Conservation (phyloP, 2,329 filamentous ascomycete species). For the Arthrinium puccinioides region DNA sequence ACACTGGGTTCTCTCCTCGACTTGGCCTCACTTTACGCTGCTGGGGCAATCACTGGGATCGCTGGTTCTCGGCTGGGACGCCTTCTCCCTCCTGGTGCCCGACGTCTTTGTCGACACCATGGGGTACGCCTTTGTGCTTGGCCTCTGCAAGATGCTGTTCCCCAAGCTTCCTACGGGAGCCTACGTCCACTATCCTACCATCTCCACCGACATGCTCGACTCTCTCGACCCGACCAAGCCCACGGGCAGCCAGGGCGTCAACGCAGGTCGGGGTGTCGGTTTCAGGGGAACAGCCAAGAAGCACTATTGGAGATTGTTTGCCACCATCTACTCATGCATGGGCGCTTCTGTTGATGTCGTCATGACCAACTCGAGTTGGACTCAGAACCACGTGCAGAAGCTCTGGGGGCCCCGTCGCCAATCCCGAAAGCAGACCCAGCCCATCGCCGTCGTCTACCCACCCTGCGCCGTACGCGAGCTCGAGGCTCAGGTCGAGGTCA, state of each 20-base stretch:
- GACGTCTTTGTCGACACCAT: conserved; percentile 97
- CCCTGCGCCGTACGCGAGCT: conserved; percentile 87
- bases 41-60: conserved; percentile 92
- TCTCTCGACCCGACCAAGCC: conserved; percentile 61
- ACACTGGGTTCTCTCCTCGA: conserved; percentile 76
- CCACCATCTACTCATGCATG: conserved; percentile 71
- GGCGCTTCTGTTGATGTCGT: conserved; percentile 84
- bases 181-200: conserved; percentile 97
- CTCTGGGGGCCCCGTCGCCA: conserved; percentile 64
- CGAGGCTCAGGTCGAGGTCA: conserved; percentile 65
- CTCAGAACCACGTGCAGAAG: conserved; percentile 70
- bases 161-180: conserved; percentile 74
- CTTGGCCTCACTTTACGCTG: conserved; percentile 88
- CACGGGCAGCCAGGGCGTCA: conserved; percentile 62
- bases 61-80: conserved; percentile 80
- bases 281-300: conserved; percentile 64
- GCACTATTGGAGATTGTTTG: conserved; percentile 82
- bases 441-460: conserved; percentile 77
- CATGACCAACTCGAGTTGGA: conserved; percentile 98
- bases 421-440: conserved; percentile 34
- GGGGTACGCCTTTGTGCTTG: conserved; percentile 90
- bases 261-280: conserved; percentile 75
- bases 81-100: conserved; percentile 83
- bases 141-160: conserved; percentile 77
- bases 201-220: conserved; percentile 93